A percentile compares a stretch with the other conserved stretches of the same genome.
phyloP scores from a whole-genome alignment of 208 protist genomes.

The Crithidia expoeki region DNA sequence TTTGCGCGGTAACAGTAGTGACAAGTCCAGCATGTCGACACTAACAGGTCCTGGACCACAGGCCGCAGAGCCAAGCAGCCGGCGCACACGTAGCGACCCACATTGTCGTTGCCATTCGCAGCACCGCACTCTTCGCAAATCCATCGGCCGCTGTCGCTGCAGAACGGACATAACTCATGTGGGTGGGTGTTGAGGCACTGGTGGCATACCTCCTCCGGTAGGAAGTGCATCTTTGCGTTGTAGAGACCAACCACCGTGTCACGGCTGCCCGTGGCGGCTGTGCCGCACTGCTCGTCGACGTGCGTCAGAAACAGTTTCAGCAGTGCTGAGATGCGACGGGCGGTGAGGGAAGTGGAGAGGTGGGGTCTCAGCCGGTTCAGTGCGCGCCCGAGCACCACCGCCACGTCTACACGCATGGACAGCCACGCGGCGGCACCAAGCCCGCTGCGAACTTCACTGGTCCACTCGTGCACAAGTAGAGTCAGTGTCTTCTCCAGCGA shows the following conservation, averaged over 20 bases:
- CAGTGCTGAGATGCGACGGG: slow-evolving; percentile 55
- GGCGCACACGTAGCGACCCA: slow-evolving; percentile 81
- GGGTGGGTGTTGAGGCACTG: slow-evolving; percentile 77
- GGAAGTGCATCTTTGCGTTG: slow-evolving; percentile 24
- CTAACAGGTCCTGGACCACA: slow-evolving; percentile 50
- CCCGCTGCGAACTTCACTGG: background rate
- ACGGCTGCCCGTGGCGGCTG: slow-evolving; percentile 18
- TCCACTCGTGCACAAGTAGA: slow-evolving; percentile 24
- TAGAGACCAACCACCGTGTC: slow-evolving; percentile 34
- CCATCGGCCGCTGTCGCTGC: slow-evolving; percentile 40
- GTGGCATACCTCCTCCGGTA: slow-evolving; percentile 42
- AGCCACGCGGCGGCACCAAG: slow-evolving; percentile 9
- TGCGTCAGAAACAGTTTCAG: slow-evolving; percentile 52
- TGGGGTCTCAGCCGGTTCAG: slow-evolving; percentile 24
- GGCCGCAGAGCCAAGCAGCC: slow-evolving; percentile 71
- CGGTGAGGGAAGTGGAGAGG: slow-evolving; percentile 18
- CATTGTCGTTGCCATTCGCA: slow-evolving; percentile 60
- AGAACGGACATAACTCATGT: slow-evolving; percentile 52
- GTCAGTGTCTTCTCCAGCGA: slow-evolving; percentile 25
- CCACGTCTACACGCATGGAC: slow-evolving; percentile 25
- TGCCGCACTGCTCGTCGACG: slow-evolving; percentile 47
- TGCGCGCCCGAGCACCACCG: slow-evolving; percentile 14
- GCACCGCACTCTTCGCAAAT: slow-evolving; percentile 61
- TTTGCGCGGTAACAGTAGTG: slow-evolving; percentile 59
- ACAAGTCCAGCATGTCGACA: slow-evolving; percentile 76